A percentile compares a stretch with the other conserved stretches of the same genome.
Conservation (phyloP, 1,284 basidiomycete genomes). For the Mycena citricolor region DNA sequence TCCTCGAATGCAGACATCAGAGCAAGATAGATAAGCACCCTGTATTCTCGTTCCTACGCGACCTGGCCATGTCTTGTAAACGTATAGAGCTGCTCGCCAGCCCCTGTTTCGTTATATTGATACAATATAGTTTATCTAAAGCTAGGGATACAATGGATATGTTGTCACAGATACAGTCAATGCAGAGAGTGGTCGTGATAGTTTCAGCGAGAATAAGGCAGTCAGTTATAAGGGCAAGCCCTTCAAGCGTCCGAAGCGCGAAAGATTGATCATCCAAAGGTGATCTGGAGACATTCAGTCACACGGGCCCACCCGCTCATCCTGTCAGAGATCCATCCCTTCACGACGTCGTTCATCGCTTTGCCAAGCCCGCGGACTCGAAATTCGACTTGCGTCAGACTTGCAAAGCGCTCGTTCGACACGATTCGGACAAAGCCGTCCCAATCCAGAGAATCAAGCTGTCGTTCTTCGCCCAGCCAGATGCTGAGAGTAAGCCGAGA, state of each 20-base stretch:
- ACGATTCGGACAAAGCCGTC: constrained; percentile 19
- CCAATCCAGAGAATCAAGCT: constrained; percentile 33
- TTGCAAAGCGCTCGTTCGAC: constrained; percentile 11
- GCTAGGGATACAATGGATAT: constrained; percentile 13
- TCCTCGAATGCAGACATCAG: no score
- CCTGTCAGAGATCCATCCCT: constrained; percentile 19
- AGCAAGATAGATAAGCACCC: no score
- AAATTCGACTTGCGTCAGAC: constrained; percentile 24
- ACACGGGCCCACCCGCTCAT: constrained; percentile 16
- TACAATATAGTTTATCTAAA: constrained; percentile 4
- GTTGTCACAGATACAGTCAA: not conserved
- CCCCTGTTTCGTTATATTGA: no score
- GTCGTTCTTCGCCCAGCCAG: constrained; percentile 32
- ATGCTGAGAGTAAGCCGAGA: constrained; percentile 26
- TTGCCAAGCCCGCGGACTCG: constrained; percentile 27
- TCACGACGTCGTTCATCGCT: constrained; percentile 17
- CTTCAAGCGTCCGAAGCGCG: constrained; percentile 13
- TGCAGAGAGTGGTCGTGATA: no score
- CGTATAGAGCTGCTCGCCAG: no score
- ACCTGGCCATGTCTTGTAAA: no score
- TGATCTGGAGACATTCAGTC: constrained; percentile 11
- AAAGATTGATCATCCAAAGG: constrained; percentile 12
- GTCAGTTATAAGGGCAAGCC: constrained; percentile 13
- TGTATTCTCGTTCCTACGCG: no score
- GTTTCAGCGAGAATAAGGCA: not conserved